Evolutionary conservation across 73 alveolate genomes (phyloP), one percentile per base, ranked within the genome.

Genomic region (Durusdinium trenchii): DNA sequence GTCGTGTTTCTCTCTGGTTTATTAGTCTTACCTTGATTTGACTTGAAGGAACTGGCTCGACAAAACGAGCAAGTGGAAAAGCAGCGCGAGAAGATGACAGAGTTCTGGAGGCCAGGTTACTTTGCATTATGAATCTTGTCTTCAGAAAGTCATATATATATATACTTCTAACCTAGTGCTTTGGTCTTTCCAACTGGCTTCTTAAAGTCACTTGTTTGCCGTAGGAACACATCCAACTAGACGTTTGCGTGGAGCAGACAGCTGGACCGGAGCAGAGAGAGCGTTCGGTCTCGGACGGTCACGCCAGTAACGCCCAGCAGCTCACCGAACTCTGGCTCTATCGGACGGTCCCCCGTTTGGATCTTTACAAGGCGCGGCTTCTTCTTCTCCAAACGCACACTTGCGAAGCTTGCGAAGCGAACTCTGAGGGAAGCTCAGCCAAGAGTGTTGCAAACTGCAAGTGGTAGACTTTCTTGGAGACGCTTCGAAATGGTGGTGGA

Each of bases 271-370:
- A n/a, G n/a, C n/a, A n/a, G n/a, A n/a, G n/a, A n/a, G n/a, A n/a
- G n/a, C n/a, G n/a, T n/a, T n/a, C n/a, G n/a, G n/a, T n/a, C n/a
- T n/a, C n/a, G n/a, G n/a, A n/a, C n/a, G n/a, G n/a, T n/a, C n/a
- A n/a, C 20, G 91, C 78, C 98, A 91, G 98, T 91, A 91, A 91
- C 78, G 98, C 98, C 45, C 98, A 91, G 57, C 98, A 91, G 90
- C 98, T 91, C 54, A 91, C 98, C 46, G 98, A 91, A 30, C 89
- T 91, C 46, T 91, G 98, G 98, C 98, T 91, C 26, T 91, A 91
- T 23, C 98, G 98, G 61, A 91, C 98, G 7, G 98, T 91, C 5
- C 98, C 98, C 7, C 84, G 98, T 2, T 46, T 91, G 40, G 98
- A 91, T 57, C 82, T 91, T 76, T 91, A 91, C 98, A 91, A 91